These are phyloP conservation scores for Microbotryum violaceum DNA, from an alignment of 1,284 basidiomycete genomes.

Conservation along the genomic window DNA sequence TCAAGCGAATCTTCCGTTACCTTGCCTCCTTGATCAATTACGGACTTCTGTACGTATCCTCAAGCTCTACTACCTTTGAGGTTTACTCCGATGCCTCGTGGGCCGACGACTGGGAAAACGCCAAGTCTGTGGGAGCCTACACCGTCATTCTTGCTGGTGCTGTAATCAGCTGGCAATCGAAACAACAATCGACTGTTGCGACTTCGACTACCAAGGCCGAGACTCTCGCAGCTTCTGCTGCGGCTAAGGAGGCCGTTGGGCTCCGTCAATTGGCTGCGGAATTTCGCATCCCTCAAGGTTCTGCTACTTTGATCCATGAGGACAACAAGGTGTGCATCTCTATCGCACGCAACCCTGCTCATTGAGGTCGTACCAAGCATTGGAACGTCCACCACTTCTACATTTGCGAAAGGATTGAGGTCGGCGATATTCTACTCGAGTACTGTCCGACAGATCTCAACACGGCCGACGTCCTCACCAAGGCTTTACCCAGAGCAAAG, in stretches of 20 bases:
- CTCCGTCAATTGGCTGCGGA: conserved; percentile 35
- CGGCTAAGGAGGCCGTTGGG: conserved; percentile 43
- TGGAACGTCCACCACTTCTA: too few species aligned
- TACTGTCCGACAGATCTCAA: too few species aligned
- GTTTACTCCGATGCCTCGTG: conserved; percentile 47
- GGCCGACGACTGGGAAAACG: conserved; percentile 39
- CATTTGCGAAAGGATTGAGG: too few species aligned
- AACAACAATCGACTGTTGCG: conserved; percentile 42
- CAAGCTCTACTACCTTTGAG: conserved; percentile 33
- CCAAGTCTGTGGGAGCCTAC: conserved; percentile 44
- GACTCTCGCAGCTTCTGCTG: conserved; percentile 48
- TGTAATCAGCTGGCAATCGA: conserved; percentile 43
- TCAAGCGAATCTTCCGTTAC: conserved; percentile 8
- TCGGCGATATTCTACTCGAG: too few species aligned
- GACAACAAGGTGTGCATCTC: too few species aligned
- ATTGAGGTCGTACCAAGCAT: too few species aligned
- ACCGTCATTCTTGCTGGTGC: conserved; percentile 38
- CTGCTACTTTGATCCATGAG: too few species aligned
- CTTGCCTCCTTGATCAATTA: neutral
- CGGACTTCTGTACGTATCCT: conserved; percentile 2
- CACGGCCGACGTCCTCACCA: too few species aligned
- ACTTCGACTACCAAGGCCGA: conserved; percentile 45
- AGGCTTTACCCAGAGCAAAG: too few species aligned
- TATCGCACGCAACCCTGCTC: too few species aligned
- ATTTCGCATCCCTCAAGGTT: too few species aligned